Percentiles rank a stretch among this genome's conserved stretches.
Evolutionary conservation across 163 green algal species (phyloP).

Genomic region (Chlorella variabilis): DNA sequence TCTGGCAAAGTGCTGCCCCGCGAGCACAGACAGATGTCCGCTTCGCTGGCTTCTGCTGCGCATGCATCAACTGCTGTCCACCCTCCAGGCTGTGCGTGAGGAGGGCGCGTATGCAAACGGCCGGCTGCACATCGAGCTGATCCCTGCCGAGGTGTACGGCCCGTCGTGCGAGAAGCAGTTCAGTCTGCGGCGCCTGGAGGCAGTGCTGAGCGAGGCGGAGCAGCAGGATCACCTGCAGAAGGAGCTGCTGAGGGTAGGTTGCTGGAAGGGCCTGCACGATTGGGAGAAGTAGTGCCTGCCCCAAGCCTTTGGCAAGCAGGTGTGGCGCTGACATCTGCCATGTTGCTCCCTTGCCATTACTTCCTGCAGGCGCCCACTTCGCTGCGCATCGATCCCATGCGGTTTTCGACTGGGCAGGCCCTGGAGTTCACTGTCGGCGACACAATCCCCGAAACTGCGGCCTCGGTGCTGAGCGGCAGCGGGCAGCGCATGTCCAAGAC

Average conservation of each 20-base stretch:
- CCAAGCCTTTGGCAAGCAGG: neutral
- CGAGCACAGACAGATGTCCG: no score
- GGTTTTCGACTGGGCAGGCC: conserved; percentile 34
- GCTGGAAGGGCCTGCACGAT: neutral
- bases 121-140: conserved; percentile 62
- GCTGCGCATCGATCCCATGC: conserved; percentile 56
- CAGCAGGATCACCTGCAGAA: conserved; percentile 49
- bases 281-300: no score
- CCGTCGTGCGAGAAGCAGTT: conserved; percentile 46
- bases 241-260: conserved; percentile 66
- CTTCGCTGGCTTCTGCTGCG: no score
- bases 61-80: neutral
- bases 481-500: conserved; percentile 49
- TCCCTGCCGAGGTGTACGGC: conserved; percentile 72
- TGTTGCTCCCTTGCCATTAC: neutral
- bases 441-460: conserved; percentile 63
- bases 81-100: conserved; percentile 44
- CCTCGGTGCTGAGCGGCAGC: conserved; percentile 55
- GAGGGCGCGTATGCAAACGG: conserved; percentile 63
- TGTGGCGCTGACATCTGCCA: no score
- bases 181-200: conserved; percentile 69
- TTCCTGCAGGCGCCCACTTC: conserved; percentile 40
- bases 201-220: conserved; percentile 50
- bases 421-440: conserved; percentile 59
- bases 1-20: no score